A percentile compares a stretch with the other conserved stretches of the same genome.
Conservation (phyloP, 331 rosid species). For the Malus hybrid region DNA sequence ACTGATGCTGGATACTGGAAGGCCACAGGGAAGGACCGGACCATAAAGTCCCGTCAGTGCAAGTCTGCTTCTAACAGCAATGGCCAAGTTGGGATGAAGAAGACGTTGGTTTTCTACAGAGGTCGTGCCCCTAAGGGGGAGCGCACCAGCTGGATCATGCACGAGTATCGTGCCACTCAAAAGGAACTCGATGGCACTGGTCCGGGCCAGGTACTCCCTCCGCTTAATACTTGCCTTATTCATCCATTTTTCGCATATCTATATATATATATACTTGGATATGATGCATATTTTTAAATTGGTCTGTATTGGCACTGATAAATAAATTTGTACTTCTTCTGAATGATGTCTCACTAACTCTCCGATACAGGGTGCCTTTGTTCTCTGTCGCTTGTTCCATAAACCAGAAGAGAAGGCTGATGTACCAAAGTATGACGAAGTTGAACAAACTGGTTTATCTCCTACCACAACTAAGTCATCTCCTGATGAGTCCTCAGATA, state of each 20-base stretch:
- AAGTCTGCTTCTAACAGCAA: constrained; percentile 19
- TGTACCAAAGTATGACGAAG: constrained; percentile 30
- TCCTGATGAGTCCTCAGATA: constrained; percentile 39
- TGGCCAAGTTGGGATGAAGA: constrained; percentile 39
- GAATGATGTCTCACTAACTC: background rate
- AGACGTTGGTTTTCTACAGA: constrained; percentile 48
- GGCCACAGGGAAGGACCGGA: constrained; percentile 47
- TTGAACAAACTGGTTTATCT: constrained; percentile 26
- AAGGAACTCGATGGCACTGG: constrained; percentile 39
- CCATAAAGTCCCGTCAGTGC: constrained; percentile 36
- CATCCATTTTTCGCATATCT: background rate
- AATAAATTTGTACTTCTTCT: background rate
- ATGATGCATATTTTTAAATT: background rate
- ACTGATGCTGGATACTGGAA: constrained; percentile 46
- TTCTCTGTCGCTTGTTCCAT: constrained; percentile 38
- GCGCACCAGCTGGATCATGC: constrained; percentile 51
- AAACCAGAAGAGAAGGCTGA: constrained; percentile 33
- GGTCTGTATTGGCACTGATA: background rate
- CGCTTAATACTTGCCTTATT: background rate
- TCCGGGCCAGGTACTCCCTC: constrained; percentile 29
- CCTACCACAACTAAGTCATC: constrained; percentile 30
- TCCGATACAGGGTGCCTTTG: constrained; percentile 29
- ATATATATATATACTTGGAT: background rate
- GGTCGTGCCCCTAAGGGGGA: constrained; percentile 35
- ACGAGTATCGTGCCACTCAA: constrained; percentile 46